Evolutionary conservation across 352 stramenopile species (phyloP).

Genomic region (Phytophthora pinifolia): DNA sequence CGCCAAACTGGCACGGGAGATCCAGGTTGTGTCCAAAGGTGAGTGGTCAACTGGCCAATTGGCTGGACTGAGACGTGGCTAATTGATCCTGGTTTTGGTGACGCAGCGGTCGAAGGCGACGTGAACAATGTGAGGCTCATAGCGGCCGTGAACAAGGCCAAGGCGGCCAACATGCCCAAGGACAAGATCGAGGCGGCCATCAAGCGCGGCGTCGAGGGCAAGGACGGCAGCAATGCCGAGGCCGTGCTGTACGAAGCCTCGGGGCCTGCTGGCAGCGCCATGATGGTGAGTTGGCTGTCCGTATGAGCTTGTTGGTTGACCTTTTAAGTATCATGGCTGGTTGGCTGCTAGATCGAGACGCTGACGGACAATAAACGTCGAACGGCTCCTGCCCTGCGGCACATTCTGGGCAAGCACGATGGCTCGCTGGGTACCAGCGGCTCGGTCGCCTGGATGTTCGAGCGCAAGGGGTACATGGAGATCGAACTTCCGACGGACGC

Average conservation of each 20-base stretch:
- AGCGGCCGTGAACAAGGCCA: slow-evolving; percentile 69
- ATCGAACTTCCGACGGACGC: slow-evolving; percentile 38
- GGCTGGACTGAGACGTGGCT: too few species aligned
- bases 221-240: slow-evolving; percentile 74
- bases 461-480: slow-evolving; percentile 80
- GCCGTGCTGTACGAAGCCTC: slow-evolving; percentile 79
- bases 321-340: too few species aligned
- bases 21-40: slow-evolving; percentile 79
- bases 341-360: slow-evolving; percentile 63
- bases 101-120: slow-evolving; percentile 52
- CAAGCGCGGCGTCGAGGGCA: slow-evolving; percentile 80
- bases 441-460: slow-evolving; percentile 85
- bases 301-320: too few species aligned
- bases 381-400: slow-evolving; percentile 75
- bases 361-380: slow-evolving; percentile 84
- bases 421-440: slow-evolving; percentile 71
- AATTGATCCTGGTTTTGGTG: background rate
- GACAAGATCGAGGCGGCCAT: slow-evolving; percentile 84
- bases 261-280: slow-evolving; percentile 63
- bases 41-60: background rate
- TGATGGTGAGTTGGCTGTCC: slow-evolving; percentile 62
- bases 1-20: slow-evolving; percentile 70
- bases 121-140: slow-evolving; percentile 68
- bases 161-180: slow-evolving; percentile 82
- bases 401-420: slow-evolving; percentile 72